Conservation (phyloP, 192 early-diverging fungal species). For the Chytriomyces hyalinus region DNA sequence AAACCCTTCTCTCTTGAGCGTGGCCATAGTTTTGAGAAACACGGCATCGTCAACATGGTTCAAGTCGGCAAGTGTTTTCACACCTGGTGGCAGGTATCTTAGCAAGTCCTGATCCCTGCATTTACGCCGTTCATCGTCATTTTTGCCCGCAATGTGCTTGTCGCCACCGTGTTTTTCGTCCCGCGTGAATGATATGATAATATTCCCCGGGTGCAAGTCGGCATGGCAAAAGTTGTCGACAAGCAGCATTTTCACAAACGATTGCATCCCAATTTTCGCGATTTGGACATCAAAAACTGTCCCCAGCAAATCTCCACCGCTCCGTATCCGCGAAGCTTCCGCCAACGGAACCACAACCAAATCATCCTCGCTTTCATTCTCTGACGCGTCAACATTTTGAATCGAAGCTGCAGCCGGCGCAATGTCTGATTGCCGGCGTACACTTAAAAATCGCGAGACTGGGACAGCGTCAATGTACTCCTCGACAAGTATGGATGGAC, state of each 20-base stretch:
- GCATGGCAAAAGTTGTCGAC: slow-evolving; percentile 94
- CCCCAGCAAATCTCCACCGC: slow-evolving; percentile 25
- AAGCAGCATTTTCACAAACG: slow-evolving; percentile 89
- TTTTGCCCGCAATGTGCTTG: not conserved
- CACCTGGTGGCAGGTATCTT: not conserved
- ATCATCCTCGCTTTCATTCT: not conserved
- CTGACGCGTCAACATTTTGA: not conserved
- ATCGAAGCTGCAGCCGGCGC: not conserved
- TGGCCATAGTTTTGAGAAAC: slow-evolving; percentile 51
- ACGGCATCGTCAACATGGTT: slow-evolving; percentile 29
- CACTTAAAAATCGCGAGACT: slow-evolving; percentile 72
- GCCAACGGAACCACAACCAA: slow-evolving; percentile 13
- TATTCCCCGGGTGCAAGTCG: slow-evolving; percentile 93
- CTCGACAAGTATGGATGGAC: slow-evolving; percentile 80
- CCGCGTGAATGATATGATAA: slow-evolving; percentile 79
- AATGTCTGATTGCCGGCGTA: not conserved
- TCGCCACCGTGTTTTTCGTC: not conserved
- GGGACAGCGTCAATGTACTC: slow-evolving; percentile 81
- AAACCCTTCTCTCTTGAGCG: slow-evolving; percentile 72
- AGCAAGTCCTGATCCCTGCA: no score
- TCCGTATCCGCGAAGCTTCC: not conserved
- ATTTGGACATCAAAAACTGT: slow-evolving; percentile 76
- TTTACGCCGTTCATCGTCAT: not conserved
- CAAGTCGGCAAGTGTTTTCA: slow-evolving; percentile 1
- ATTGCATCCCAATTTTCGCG: slow-evolving; percentile 80